Percentiles rank a stretch among this genome's conserved stretches.
These are phyloP conservation scores for Cyclanthera cordifolia DNA, from an alignment of 306 rosid genomes.

Conservation along the genomic window DNA sequence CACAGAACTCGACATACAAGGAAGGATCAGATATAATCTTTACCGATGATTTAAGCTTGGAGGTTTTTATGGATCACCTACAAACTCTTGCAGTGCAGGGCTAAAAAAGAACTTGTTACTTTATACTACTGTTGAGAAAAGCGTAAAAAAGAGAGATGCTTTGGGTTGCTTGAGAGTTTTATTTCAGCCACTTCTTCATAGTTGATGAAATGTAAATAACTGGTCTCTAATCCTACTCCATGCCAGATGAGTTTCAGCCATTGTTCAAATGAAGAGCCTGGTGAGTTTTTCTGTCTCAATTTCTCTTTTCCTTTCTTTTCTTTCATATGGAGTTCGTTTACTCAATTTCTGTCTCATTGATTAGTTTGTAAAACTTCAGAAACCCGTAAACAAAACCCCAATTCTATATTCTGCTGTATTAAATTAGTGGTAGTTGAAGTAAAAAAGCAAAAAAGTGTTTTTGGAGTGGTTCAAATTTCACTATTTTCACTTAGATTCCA, in stretches of 20 bases:
- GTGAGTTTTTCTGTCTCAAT: background rate
- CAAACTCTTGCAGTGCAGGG: constrained; percentile 78
- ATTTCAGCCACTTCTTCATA: constrained; percentile 6
- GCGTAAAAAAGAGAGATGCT: background rate
- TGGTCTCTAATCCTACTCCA: constrained; percentile 1
- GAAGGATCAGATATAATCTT: constrained; percentile 68
- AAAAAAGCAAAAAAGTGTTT: no score
- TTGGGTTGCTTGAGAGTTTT: background rate
- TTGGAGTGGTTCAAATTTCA: background rate
- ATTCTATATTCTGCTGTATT: background rate
- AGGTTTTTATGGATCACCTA: constrained; percentile 78
- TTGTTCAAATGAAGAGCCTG: background rate
- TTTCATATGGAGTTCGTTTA: background rate
- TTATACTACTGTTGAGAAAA: background rate
- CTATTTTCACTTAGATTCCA: background rate
- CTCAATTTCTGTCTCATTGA: background rate
- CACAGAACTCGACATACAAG: constrained; percentile 63
- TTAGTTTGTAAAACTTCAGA: background rate
- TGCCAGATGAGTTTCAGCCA: background rate
- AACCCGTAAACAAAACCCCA: background rate
- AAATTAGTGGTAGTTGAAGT: background rate
- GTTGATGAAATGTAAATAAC: constrained; percentile 13
- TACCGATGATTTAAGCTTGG: constrained; percentile 84
- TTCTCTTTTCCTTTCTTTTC: background rate
- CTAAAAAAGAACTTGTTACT: constrained; percentile 3